A percentile compares a stretch with the other conserved stretches of the same genome.
phyloP scores from a whole-genome alignment of 306 rosid species.

The Casuarina cunninghamiana region DNA sequence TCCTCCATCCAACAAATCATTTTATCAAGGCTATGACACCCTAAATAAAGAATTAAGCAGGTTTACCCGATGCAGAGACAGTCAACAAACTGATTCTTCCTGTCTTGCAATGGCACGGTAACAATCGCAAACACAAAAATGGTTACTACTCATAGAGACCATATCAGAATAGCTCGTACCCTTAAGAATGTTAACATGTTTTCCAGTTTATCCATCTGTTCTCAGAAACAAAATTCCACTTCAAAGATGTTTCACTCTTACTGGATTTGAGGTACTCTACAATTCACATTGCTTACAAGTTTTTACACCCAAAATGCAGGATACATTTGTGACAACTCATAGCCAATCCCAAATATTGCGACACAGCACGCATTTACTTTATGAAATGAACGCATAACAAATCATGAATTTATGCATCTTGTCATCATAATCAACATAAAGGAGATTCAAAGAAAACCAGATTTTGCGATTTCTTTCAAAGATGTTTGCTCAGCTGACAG shows the following conservation, averaged over 20 bases:
- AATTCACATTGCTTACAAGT: neutral
- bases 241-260: neutral
- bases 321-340: neutral
- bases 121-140: too few relatives aligned
- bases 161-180: too few relatives aligned
- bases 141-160: too few relatives aligned
- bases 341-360: neutral
- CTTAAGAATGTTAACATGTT: neutral
- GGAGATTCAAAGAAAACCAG: neutral
- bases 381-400: neutral
- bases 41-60: too few relatives aligned
- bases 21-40: too few relatives aligned
- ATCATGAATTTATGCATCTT: constrained; percentile 1
- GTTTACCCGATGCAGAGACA: too few relatives aligned
- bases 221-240: neutral
- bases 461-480: constrained; percentile 17
- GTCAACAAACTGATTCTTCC: too few relatives aligned
- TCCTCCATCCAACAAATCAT: too few relatives aligned
- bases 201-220: neutral
- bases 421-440: neutral
- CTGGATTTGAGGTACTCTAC: neutral
- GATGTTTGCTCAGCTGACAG: constrained; percentile 27
- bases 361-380: neutral
- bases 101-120: too few relatives aligned
- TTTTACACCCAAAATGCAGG: neutral